These are phyloP conservation scores for Phytophthora pini DNA, from an alignment of 352 stramenopile species.

Conservation along the genomic window DNA sequence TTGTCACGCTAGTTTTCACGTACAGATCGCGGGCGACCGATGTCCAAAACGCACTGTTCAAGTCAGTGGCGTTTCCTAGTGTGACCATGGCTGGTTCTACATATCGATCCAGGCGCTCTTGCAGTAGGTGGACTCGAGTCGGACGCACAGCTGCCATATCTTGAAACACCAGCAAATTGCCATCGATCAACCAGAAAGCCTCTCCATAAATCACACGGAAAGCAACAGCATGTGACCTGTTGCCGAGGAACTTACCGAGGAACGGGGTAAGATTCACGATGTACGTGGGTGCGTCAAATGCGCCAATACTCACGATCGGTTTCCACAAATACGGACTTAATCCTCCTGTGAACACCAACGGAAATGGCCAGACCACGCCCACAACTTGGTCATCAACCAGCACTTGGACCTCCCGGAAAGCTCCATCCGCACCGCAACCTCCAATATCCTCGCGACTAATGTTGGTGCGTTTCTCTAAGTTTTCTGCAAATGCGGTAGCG, in stretches of 20 bases:
- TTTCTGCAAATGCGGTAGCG: constrained; percentile 17
- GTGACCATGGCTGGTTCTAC: constrained; percentile 20
- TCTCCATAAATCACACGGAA: constrained; percentile 70
- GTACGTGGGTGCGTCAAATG: constrained; percentile 80
- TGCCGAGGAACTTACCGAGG: constrained; percentile 62
- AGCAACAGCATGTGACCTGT: constrained; percentile 54
- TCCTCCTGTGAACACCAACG: constrained; percentile 79
- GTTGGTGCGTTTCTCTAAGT: constrained; percentile 38
- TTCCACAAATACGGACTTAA: constrained; percentile 84
- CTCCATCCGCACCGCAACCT: constrained; percentile 33
- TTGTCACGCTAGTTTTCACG: constrained; percentile 61
- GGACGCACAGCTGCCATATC: constrained; percentile 43
- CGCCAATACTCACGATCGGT: constrained; percentile 71
- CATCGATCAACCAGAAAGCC: constrained; percentile 77
- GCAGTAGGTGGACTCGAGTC: constrained; percentile 47
- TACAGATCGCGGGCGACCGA: constrained; percentile 45
- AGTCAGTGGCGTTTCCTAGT: constrained; percentile 16
- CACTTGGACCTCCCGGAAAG: constrained; percentile 78
- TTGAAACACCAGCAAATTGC: constrained; percentile 65
- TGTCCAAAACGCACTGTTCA: constrained; percentile 60
- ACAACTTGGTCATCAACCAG: constrained; percentile 68
- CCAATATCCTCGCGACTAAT: constrained; percentile 10
- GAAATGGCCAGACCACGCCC: constrained; percentile 75
- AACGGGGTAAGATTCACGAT: constrained; percentile 79
- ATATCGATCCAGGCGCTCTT: constrained; percentile 34